Percentiles rank a stretch among this genome's conserved stretches.
Conservation (phyloP, 169 alveolate species). For the Theileria sp. region DNA sequence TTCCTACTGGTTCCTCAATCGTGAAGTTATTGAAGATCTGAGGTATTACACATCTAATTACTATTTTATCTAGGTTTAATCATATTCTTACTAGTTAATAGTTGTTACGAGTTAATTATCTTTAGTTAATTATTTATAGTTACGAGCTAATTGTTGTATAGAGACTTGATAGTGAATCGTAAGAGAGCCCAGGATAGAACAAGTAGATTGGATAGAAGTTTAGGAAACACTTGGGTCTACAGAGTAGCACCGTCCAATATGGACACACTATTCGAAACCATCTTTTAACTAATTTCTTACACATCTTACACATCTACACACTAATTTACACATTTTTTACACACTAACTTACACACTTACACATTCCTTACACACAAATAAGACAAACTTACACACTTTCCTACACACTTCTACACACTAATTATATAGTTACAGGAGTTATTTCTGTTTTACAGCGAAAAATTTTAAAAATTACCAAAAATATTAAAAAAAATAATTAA, state of each 20-base stretch:
- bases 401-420: too few relatives aligned
- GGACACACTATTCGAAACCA: constrained; percentile 62
- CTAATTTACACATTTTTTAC: too few relatives aligned
- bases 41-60: too few relatives aligned
- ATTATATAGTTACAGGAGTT: too few relatives aligned
- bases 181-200: constrained; percentile 81
- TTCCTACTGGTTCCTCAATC: constrained; percentile 73
- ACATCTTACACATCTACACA: too few relatives aligned
- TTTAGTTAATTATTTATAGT: not conserved
- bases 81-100: too few relatives aligned
- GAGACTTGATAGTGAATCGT: constrained; percentile 79
- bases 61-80: too few relatives aligned
- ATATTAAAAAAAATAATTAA: not conserved
- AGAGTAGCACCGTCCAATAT: constrained; percentile 78
- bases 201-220: constrained; percentile 73
- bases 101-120: too few relatives aligned
- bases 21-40: constrained; percentile 81
- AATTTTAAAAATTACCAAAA: not conserved
- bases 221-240: constrained; percentile 84
- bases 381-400: too few relatives aligned
- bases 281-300: not conserved
- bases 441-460: too few relatives aligned
- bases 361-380: too few relatives aligned
- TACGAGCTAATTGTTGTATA: not conserved
- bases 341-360: too few relatives aligned